Evolutionary conservation across 225 moss, liverwort and hornwort genomes (phyloP).

Genomic region (Sphagnum tenellum): DNA sequence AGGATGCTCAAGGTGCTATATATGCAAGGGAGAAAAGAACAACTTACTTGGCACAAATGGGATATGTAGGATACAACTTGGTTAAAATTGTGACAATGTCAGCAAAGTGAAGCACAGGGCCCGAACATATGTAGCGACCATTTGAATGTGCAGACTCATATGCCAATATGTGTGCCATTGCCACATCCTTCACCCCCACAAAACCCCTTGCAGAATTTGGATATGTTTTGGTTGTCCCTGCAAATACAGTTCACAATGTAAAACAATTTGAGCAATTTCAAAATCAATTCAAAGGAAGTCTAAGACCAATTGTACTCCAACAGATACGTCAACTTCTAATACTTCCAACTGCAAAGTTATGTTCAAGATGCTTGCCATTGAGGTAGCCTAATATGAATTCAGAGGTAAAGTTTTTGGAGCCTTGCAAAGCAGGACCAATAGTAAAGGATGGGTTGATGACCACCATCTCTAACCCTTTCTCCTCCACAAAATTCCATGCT

Average conservation of each 20-base stretch:
- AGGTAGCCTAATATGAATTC: conserved; percentile 31
- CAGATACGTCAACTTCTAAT: too few relatives aligned
- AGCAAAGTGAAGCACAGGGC: conserved; percentile 24
- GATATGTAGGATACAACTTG: conserved; percentile 53
- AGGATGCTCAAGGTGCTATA: neutral
- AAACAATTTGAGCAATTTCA: too few relatives aligned
- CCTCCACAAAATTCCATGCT: conserved; percentile 74
- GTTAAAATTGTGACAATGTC: conserved; percentile 33
- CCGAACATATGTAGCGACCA: conserved; percentile 62
- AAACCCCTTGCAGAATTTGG: conserved; percentile 20
- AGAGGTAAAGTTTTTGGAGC: conserved; percentile 59
- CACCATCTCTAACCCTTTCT: conserved; percentile 57
- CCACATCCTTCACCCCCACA: conserved; percentile 75
- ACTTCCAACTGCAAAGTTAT: too few relatives aligned
- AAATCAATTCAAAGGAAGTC: too few relatives aligned
- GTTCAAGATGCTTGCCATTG: conserved; percentile 23
- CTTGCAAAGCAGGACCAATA: conserved; percentile 50
- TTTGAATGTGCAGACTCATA: conserved; percentile 68
- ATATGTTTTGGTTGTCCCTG: conserved; percentile 15
- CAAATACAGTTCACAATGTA: neutral
- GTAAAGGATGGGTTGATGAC: conserved; percentile 50
- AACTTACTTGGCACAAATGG: conserved; percentile 60
- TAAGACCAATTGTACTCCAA: too few relatives aligned
- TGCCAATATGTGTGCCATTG: conserved; percentile 65
- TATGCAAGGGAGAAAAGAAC: neutral